A percentile compares a stretch with the other conserved stretches of the same genome.
These are phyloP conservation scores for Aspergillus fijiensis DNA, from an alignment of 2,329 filamentous ascomycete species.

Conservation along the genomic window DNA sequence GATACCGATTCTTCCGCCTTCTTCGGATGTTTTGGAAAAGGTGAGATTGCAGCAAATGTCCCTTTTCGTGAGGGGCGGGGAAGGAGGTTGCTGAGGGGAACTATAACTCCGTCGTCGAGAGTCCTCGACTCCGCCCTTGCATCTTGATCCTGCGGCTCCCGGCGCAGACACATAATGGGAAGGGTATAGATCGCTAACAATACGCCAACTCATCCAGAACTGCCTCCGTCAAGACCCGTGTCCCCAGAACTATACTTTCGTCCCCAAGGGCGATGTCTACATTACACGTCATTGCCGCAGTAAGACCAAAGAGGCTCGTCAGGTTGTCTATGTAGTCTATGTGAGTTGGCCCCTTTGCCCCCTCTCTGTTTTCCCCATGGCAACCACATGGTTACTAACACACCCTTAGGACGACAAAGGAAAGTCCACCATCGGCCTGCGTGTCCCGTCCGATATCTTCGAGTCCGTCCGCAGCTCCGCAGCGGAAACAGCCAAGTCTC, in stretches of 20 bases:
- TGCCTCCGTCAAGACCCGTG: conserved; percentile 29
- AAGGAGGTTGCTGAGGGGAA: neutral
- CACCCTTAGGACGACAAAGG: conserved; percentile 28
- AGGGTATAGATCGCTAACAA: conserved; percentile 7
- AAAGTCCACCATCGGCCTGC: conserved; percentile 42
- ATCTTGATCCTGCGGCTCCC: conserved; percentile 4
- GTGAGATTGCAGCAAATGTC: conserved; percentile 15
- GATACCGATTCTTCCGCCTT: conserved; percentile 18
- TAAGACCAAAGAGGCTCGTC: conserved; percentile 33
- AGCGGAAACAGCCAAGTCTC: conserved; percentile 40
- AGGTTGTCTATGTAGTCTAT: conserved; percentile 39
- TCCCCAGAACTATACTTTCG: conserved; percentile 39
- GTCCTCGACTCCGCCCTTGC: neutral
- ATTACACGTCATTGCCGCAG: conserved; percentile 44
- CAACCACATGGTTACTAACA: neutral
- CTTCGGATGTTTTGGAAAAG: conserved; percentile 29
- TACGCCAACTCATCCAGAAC: conserved; percentile 25
- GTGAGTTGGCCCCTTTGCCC: conserved; percentile 24
- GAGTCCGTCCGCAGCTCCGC: conserved; percentile 39
- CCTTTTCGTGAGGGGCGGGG: neutral
- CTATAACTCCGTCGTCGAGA: neutral
- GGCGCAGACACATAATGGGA: conserved; percentile 1
- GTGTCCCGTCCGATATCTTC: conserved; percentile 43
- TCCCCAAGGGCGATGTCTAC: conserved; percentile 45
- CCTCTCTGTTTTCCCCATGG: neutral